Evolutionary conservation across 306 rosid species (phyloP), one percentile per base, ranked within the genome.

Genomic region (Cercis canadensis): DNA sequence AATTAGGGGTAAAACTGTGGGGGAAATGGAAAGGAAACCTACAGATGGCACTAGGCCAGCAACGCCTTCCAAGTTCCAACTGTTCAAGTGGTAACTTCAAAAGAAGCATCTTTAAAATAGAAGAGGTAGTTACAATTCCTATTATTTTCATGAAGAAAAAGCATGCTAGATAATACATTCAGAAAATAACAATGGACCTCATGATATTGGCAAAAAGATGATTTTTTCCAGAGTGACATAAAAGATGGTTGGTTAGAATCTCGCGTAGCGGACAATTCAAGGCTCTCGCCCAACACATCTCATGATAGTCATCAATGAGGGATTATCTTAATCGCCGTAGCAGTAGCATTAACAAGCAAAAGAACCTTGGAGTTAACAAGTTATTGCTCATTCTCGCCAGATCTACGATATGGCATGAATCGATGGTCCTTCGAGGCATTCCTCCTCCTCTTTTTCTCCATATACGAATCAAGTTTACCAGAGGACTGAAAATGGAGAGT

Each of bases 351-450:
- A 77, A 51, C 45, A 13, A 17, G 69, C 31, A 15, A 33, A 72
- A 65, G 43, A 51, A 33, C 54, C 52, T 65, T 71, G 16, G 51
- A 62, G 77, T 11, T 52, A 46, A 50, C 68, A 34, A 63, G 57
- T 66, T 33, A 82, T 52, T 82, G 72, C 41, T 13, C 29, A 5
- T 69, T 57, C 51, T 72, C 87, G 51, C 34, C 61, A 45, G 89
- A 65, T 74, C 89, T 87, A 41, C 89, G 86, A 59, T 93, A 90
- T 29, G 98, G 96, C 87, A 93, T 74, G 83, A 72, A 81, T 80
- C 81, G 79, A 29, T 78, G 96, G 69, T 93, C 88, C 85, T 88
- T 93, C 4, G 96, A 78, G 43, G 97, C 94, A 81, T 93, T 93
- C 80, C 88, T 93, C 86, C 70, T 84, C 79, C 96, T 85, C 84